phyloP scores from a whole-genome alignment of 2,329 filamentous ascomycete genomes.

The Aspergillus alliaceus region DNA sequence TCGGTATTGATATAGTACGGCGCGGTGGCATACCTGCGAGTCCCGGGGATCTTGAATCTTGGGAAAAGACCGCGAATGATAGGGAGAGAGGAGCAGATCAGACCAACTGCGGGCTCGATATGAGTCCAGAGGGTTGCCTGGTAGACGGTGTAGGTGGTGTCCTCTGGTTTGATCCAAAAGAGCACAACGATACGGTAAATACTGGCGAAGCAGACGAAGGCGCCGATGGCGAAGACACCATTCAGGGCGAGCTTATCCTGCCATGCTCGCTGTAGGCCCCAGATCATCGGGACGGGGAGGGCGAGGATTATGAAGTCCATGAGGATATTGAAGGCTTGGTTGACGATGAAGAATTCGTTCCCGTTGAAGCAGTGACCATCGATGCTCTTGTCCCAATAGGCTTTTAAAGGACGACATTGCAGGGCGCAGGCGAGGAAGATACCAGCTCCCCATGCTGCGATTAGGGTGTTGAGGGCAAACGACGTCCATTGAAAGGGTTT shows the following conservation, averaged over 20 bases:
- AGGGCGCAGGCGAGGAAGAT: constrained; percentile 34
- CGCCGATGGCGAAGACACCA: constrained; percentile 32
- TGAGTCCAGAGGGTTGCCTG: constrained; percentile 37
- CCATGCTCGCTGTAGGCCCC: constrained; percentile 33
- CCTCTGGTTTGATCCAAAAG: constrained; percentile 29
- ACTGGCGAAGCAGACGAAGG: constrained; percentile 37
- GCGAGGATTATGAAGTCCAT: constrained; percentile 35
- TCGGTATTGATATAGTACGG: constrained; percentile 30
- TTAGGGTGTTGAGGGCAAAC: constrained; percentile 28
- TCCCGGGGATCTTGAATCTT: constrained; percentile 21
- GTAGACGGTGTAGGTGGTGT: constrained; percentile 36
- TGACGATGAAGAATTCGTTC: constrained; percentile 32
- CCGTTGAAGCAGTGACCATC: constrained; percentile 28
- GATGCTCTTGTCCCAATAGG: constrained; percentile 31
- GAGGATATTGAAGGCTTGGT: constrained; percentile 33
- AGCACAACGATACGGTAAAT: constrained; percentile 38
- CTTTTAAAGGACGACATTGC: constrained; percentile 31
- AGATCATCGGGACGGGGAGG: constrained; percentile 36
- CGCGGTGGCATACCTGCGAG: constrained; percentile 20
- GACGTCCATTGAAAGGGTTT: constrained; percentile 27
- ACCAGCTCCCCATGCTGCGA: constrained; percentile 27
- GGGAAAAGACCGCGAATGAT: constrained; percentile 37
- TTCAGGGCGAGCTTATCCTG: constrained; percentile 37
- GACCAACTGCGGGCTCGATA: constrained; percentile 34
- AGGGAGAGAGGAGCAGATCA: constrained; percentile 37